Conservation (phyloP, 1,284 basidiomycete genomes). For the Pholiota adiposa region DNA sequence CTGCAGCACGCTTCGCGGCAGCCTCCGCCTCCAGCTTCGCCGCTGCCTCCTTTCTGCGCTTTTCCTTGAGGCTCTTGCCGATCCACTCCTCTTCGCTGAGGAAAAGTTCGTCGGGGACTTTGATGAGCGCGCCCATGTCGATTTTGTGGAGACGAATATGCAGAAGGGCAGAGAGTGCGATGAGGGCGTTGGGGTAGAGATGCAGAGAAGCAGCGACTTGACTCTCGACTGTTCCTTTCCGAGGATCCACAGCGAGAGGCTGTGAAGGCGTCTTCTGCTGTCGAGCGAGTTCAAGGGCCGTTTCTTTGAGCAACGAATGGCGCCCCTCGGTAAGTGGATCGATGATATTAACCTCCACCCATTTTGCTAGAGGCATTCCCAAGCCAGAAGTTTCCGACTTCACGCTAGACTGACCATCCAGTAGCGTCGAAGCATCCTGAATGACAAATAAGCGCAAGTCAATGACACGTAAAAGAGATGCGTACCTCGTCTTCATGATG, state of each 20-base stretch:
- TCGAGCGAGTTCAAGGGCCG: constrained; percentile 35
- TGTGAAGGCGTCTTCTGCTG: constrained; percentile 15
- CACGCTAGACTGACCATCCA: not conserved
- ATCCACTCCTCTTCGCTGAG: constrained; percentile 66
- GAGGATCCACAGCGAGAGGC: constrained; percentile 2
- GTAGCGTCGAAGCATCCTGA: not conserved
- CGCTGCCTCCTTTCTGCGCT: constrained; percentile 28
- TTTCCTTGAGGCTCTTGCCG: constrained; percentile 44
- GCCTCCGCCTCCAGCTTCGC: constrained; percentile 25
- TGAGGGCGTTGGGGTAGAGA: constrained; percentile 43
- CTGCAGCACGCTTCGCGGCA: constrained; percentile 8
- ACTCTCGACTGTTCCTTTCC: constrained; percentile 30
- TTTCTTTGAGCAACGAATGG: constrained; percentile 44
- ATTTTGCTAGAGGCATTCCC: constrained; percentile 55
- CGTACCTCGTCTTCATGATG: constrained; percentile 26
- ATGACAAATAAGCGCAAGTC: not conserved
- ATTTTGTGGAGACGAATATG: constrained; percentile 53
- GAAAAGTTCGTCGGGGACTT: constrained; percentile 63
- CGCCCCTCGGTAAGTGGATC: constrained; percentile 65
- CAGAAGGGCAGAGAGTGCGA: constrained; percentile 45
- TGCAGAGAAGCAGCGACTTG: constrained; percentile 50
- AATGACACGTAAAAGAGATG: constrained; percentile 3
- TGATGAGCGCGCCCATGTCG: constrained; percentile 71
- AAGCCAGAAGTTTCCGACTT: constrained; percentile 20
- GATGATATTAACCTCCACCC: constrained; percentile 61